Base-by-base conservation (phyloP, 768 basidiomycete species). In the Stropharia rugosoannulata region DNA sequence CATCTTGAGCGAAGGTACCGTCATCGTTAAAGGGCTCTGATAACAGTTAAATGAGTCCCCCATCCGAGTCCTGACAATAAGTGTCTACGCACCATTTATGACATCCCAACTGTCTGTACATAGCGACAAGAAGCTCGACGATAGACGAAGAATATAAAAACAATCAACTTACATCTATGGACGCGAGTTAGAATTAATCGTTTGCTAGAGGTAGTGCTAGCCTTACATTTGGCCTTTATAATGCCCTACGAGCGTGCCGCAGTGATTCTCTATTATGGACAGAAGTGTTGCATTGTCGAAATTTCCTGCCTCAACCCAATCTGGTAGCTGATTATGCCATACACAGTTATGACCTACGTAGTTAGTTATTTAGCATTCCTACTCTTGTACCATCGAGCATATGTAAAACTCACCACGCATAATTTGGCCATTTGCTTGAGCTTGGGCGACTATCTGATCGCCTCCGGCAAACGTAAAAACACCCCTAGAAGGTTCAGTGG, bases 1-100 rank as follows among this genome's bases (percentile, higher is more conserved):
- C 75, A 51, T 76, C 69, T 18, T 68, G 50, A 42, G 83, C 78
- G 66, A 72, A 82, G 5, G 80, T 82, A 15, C 85, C 84, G 59
- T 85, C 75, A 29, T 85, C 84, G 59, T 84, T 81, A 70, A 85
- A 82, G 10, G 80, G 75, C 64, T 84, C 75, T 77, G n/a, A 5
- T 6, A 22, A n/a, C 6, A 27, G 15, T 25, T 10, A 50, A 40
- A 19, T 6, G 32, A 11, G 1, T 2, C 8, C 41, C 13, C 1
- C 18, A 48, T 11, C 6, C 22, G 15, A n/a, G 15, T 6, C 2
- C 22, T n/a, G n/a, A 41, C 64, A 65, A 51, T 39, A 19, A 32
- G 10, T 32, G 42, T 12, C 48, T 49, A 32, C 22, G 22, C 19
- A 60, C 59, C 59, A 18, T 60, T 60, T 43, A 60, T 54, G 5